These are phyloP conservation scores for Peziza echinospora DNA, from an alignment of 495 filamentous ascomycete species.

Conservation along the genomic window DNA sequence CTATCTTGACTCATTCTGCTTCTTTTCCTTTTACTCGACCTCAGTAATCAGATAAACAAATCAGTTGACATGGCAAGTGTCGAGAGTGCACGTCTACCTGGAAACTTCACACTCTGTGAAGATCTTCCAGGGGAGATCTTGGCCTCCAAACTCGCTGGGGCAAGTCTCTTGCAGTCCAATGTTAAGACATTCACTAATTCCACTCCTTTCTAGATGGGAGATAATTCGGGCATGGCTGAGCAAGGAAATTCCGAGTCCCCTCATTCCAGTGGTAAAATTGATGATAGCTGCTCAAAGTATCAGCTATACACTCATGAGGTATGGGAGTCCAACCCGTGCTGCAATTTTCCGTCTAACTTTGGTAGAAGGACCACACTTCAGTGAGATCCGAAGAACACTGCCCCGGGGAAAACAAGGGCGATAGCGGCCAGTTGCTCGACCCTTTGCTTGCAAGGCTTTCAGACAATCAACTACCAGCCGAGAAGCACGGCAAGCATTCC, in stretches of 20 bases:
- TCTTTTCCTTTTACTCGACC: too few species aligned
- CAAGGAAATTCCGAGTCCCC: background rate
- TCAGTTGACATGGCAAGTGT: background rate
- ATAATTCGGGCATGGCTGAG: too few species aligned
- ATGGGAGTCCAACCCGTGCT: too few species aligned
- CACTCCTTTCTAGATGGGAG: too few species aligned
- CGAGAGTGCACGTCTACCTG: background rate
- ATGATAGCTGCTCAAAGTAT: background rate
- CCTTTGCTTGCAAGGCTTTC: background rate
- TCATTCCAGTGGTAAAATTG: background rate
- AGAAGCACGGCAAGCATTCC: background rate
- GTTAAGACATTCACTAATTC: too few species aligned
- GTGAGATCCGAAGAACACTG: conserved; percentile 23
- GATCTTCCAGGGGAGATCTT: background rate
- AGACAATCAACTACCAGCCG: background rate
- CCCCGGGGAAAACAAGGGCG: background rate
- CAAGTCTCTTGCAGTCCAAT: background rate
- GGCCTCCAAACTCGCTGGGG: background rate
- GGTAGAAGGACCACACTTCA: too few species aligned
- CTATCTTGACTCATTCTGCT: too few species aligned
- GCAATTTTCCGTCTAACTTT: too few species aligned
- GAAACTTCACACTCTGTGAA: background rate
- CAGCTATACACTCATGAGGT: background rate
- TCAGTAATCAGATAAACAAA: too few species aligned
- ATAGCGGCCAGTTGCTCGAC: background rate